Evolutionary conservation across 176 grass and related monocot genomes (phyloP).

Genomic region (Echinochloa phyllopogon): DNA sequence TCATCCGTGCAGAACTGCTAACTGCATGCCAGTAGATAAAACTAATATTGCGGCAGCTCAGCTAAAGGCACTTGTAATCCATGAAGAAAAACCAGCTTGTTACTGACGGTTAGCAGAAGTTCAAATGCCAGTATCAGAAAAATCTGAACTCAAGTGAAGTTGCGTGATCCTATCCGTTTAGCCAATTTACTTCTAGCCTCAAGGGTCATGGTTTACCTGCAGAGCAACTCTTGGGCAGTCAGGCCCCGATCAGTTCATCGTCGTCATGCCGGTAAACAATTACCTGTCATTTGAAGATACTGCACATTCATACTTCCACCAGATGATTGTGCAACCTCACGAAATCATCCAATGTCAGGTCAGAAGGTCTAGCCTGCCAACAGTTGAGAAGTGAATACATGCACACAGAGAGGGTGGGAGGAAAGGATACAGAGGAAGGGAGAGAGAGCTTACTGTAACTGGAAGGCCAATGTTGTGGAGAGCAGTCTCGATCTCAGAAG

Average conservation of each 20-base stretch:
- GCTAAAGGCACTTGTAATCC: not conserved
- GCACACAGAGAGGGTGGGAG: not conserved
- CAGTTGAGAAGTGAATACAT: conserved; percentile 21
- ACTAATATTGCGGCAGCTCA: not conserved
- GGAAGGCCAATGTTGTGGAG: conserved; percentile 70
- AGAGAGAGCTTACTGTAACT: conserved; percentile 59
- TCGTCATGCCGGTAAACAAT: conserved; percentile 1
- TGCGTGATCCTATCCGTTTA: not conserved
- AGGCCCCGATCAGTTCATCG: not conserved
- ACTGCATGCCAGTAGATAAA: not conserved
- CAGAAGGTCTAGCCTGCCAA: conserved; percentile 83
- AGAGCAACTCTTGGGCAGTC: conserved; percentile 3
- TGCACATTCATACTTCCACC: conserved; percentile 42
- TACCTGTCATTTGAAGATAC: conserved; percentile 6
- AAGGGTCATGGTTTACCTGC: conserved; percentile 25
- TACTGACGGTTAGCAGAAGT: conserved; percentile 5
- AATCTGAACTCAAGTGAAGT: not conserved
- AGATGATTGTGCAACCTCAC: conserved; percentile 86
- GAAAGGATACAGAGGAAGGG: not conserved
- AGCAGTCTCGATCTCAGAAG: conserved; percentile 71
- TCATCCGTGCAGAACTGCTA: conserved; percentile 2
- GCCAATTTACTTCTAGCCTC: not conserved
- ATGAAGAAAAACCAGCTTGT: not conserved
- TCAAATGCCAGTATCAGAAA: conserved; percentile 22
- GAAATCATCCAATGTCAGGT: conserved; percentile 81